Evolutionary conservation across 805 yeast species (phyloP), one percentile per base, ranked within the genome.

Genomic region (Candida ulmi): DNA sequence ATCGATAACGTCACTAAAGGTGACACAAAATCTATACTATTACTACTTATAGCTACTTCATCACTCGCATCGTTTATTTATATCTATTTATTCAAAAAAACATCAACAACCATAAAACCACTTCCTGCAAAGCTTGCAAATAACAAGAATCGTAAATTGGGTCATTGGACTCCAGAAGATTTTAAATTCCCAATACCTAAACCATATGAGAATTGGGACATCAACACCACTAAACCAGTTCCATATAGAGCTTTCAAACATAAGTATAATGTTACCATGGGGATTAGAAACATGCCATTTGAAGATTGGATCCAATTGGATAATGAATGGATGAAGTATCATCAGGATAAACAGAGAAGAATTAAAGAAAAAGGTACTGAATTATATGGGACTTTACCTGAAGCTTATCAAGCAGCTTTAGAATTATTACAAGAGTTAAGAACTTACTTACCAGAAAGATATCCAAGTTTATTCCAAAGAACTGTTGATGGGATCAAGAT

Each of bases 301-400:
- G 62, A 73, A 39, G 65, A 65, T 36, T 80, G 88, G 88, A 74
- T 80, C 44, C 82, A 80, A 52, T 63, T 81, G 42, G 87, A 80
- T 55, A 78, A 76, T 43, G 80, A 80, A 58, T 81, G 83, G 83
- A 47, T 50, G 38, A 70, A 70, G 43, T 80, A 55, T 48, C 84
- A 80, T 52, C 51, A 68, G 17, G 62, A 71, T 33, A 81, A 80
- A 54, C 45, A 74, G 33, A 57, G 65, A 39, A 66, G 87, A 48
- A 48, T 80, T 35, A 60, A 52, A 18, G 70, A 68, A 43, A 62
- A 63, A 43, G 77, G 78, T 8, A 54, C 53, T 8, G 73, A 73
- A 41, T 42, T 54, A 5, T 69, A 74, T 50, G 78, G 73, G 17
- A 76, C 82, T 1, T 50, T 66, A 26, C 71, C 72, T 2, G 72